phyloP scores from a whole-genome alignment of 192 early-diverging fungal species.

The Dimargaris cristalligena region DNA sequence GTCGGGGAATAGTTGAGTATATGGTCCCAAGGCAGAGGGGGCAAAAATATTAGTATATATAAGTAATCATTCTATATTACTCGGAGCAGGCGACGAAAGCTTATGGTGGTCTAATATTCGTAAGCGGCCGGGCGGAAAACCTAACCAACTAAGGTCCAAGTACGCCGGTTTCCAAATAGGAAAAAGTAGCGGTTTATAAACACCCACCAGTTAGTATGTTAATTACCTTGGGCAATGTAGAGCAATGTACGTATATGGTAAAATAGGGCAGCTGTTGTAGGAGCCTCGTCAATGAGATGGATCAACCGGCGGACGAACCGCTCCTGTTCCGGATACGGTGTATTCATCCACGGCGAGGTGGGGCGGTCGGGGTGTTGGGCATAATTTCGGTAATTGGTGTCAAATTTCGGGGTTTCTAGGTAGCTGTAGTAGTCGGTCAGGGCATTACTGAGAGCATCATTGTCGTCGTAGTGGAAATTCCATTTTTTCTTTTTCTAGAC shows the following conservation, averaged over 20 bases:
- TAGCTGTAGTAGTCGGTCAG: constrained; percentile 8
- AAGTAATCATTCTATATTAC: background rate
- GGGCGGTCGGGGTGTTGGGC: background rate
- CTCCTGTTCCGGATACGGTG: too few relatives aligned
- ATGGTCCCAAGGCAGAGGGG: background rate
- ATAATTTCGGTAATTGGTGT: background rate
- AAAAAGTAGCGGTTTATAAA: background rate
- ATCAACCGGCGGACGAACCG: background rate
- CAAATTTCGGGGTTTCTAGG: background rate
- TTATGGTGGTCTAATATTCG: background rate
- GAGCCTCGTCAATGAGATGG: background rate
- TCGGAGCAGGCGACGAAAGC: background rate
- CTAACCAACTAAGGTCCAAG: background rate
- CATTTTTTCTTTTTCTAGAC: too few relatives aligned
- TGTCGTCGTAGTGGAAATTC: constrained; percentile 1
- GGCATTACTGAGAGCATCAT: background rate
- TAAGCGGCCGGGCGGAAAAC: background rate
- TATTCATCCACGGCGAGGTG: background rate
- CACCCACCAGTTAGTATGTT: background rate
- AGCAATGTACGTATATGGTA: background rate
- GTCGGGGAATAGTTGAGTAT: background rate
- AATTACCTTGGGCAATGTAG: background rate
- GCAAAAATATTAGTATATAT: background rate
- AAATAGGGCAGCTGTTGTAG: background rate
- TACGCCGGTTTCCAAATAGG: background rate